Evolutionary conservation across 106 monocot genomes (phyloP), one percentile per base, ranked within the genome.

Genomic region (Hemerocallis citrina): DNA sequence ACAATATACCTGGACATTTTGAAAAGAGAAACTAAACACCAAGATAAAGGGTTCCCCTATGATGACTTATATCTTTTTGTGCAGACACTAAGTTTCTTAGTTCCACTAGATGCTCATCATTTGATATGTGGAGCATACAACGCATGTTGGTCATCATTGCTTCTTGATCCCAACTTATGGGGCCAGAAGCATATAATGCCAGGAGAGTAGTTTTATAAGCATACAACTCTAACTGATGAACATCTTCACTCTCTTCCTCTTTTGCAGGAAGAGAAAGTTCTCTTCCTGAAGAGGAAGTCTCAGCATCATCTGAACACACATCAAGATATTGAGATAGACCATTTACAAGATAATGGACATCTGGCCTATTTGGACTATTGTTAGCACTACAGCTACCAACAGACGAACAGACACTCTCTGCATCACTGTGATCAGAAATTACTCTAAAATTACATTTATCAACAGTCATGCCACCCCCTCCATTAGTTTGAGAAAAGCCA

Each of bases 151-250:
- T 76, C 65, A 90, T 45, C 61, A 90, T 64, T 63, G 69, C 61
- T 75, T 90, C 90, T 50, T 85, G 90, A 52, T 85, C 85, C 90
- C 90, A 90, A 72, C 85, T 90, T 46, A 90, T 75, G 50, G 85
- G 70, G 7, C 90, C 90, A 79, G 79, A 85, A 76, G 72, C 79
- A 76, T 90, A 74, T 23, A 85, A 74, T 47, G 81, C 85, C 51
- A 54, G 58, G 73, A 90, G 61, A 16, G 74, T 79, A 22, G 75
- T 34, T 58, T 64, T 73, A 35, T 85, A 90, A 10, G 74, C 85
- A 74, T 82, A 61, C 64, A 85, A 61, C 61, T 90, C 90, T 56
- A 85, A 40, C 61, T 58, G 40, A 70, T 82, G 85, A 7, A 79
- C 64, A 21, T 79, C 76, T 66, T 29, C 77, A 34, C 23, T 70